A percentile compares a stretch with the other conserved stretches of the same genome.
Conservation (phyloP, 2,329 filamentous ascomycete species). For the Aphanoascus verrucosus region DNA sequence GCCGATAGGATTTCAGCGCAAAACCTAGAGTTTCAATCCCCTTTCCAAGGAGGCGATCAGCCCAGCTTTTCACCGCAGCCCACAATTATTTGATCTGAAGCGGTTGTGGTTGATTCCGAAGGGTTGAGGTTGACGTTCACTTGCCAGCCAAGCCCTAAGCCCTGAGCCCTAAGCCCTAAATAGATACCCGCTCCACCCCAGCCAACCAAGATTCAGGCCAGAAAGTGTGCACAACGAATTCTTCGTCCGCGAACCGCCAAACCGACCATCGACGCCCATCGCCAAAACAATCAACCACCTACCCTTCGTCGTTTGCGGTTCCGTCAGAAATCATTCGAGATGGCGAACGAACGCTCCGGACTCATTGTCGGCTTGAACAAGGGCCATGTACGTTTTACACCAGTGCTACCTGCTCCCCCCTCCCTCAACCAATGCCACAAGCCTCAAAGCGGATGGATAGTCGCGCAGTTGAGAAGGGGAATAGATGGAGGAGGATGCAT, state of each 20-base stretch:
- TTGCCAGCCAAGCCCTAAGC: background rate
- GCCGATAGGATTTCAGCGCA: too few species aligned
- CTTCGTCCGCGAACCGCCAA: conserved; percentile 13
- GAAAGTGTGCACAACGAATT: conserved; percentile 9
- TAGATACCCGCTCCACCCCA: background rate
- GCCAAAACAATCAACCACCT: conserved; percentile 12
- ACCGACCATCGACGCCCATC: conserved; percentile 12
- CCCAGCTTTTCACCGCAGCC: background rate
- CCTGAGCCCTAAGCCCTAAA: conserved; percentile 11
- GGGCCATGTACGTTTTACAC: conserved; percentile 50
- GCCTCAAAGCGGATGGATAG: background rate
- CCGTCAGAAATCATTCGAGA: conserved; percentile 34
- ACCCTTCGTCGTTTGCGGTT: conserved; percentile 18
- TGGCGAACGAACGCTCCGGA: conserved; percentile 43
- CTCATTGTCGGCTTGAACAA: conserved; percentile 53
- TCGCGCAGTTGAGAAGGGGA: background rate
- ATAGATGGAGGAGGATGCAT: background rate
- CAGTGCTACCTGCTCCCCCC: background rate
- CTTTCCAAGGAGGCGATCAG: too few species aligned
- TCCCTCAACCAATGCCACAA: conserved; percentile 13
- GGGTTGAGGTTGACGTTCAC: too few species aligned
- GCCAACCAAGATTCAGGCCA: background rate
- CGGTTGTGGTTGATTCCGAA: too few species aligned
- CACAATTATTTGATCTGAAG: too few species aligned
- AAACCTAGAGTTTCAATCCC: too few species aligned